phyloP scores from a whole-genome alignment of 2,329 filamentous ascomycete species.

The Colletotrichum kahawae region DNA sequence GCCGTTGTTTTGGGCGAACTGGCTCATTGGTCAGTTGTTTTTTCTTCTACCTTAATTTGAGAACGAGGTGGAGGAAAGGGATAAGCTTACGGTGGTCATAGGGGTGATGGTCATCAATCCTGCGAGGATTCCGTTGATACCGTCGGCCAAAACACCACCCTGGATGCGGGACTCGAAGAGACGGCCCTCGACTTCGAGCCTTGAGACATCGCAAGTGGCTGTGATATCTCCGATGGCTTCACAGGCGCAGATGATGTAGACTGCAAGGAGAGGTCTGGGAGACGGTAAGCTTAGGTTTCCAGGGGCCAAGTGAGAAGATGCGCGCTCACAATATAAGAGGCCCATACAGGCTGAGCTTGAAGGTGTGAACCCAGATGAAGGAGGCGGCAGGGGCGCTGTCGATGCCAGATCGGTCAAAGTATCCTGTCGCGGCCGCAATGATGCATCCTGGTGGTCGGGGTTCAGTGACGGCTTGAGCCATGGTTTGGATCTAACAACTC shows the following conservation, averaged over 20 bases:
- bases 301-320: background rate
- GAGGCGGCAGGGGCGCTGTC: constrained; percentile 72
- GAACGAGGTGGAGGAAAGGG: background rate
- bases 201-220: constrained; percentile 81
- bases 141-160: constrained; percentile 79
- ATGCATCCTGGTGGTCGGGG: constrained; percentile 66
- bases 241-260: constrained; percentile 76
- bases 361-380: constrained; percentile 82
- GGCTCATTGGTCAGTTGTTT: background rate
- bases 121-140: constrained; percentile 75
- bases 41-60: background rate
- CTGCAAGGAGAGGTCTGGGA: constrained; percentile 63
- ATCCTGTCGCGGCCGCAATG: constrained; percentile 78
- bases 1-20: constrained; percentile 83
- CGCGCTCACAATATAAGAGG: constrained; percentile 64
- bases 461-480: constrained; percentile 20
- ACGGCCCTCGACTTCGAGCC: constrained; percentile 73
- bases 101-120: constrained; percentile 81
- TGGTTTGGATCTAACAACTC: background rate
- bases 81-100: constrained; percentile 62
- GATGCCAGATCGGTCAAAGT: constrained; percentile 78
- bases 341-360: constrained; percentile 73
- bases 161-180: constrained; percentile 80
- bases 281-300: background rate
- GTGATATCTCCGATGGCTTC: constrained; percentile 84